Evolutionary conservation across 2,329 filamentous ascomycete species (phyloP), one percentile per base, ranked within the genome.

Genomic region (Clarireedia monteithiana): DNA sequence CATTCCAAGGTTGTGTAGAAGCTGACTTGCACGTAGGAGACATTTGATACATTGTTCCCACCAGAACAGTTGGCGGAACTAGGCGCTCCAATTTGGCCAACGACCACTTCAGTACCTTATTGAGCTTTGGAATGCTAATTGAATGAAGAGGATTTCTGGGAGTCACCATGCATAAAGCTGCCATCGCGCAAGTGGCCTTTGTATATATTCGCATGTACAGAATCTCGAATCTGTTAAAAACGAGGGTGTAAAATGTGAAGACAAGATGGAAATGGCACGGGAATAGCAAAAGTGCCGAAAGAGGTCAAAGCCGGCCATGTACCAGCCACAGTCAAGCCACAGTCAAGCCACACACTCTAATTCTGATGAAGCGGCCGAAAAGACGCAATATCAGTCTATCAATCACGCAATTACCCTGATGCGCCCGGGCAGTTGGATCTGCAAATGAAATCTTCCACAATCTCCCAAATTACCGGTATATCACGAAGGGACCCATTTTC

Each of bases 31-130:
- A 62, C 4, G n/a, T 20, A 54, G 65, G 67, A 67, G 49, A 66
- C 62, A 34, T 68, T 68, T 45, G 67, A 69, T 63, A 63, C 61
- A 2, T 45, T 69, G 9, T 68, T 68, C 39, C 67, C 67, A 3
- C 65, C 65, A 9, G 60, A 59, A 44, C 58, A 63, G 48, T 62
- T 60, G 20, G 20, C 38, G 7, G 61, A 61, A 30, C 23, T 55
- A 20, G 53, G 45, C 20, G 10, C 24, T 5, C 34, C 26, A 15
- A 34, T 17, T 34, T 54, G 34, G 20, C 44, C 44, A 26, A 47
- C 15, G 3, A 47, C 44, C 24, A 26, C 24, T 15, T 9, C 10
- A 26, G 4, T 23, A 42, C 17, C 17, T 42, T 42, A 42, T 44
- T 44, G 40, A 44, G 17, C 17, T 44, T 44, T n/a, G 17, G 15